Percentiles rank a stretch among this genome's conserved stretches.
phyloP scores from a whole-genome alignment of 306 rosid species.

The Vicia sativa region DNA sequence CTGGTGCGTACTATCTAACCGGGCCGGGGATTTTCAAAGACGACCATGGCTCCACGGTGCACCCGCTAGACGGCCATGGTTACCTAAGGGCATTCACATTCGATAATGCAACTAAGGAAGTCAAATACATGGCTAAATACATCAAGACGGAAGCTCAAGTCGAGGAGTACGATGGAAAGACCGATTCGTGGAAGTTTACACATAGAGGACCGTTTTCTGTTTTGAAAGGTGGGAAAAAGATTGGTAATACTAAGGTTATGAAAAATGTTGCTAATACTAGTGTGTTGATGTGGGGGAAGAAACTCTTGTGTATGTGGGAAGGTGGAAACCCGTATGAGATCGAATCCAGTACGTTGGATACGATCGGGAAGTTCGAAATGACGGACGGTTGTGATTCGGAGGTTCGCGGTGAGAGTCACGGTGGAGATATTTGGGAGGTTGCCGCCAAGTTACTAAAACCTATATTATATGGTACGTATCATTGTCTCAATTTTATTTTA shows the following conservation, averaged over 20 bases:
- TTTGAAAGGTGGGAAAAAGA: constrained; percentile 72
- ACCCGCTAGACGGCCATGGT: constrained; percentile 90
- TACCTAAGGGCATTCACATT: constrained; percentile 74
- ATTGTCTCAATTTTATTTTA: neutral
- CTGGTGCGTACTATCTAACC: constrained; percentile 75
- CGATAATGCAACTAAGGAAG: constrained; percentile 41
- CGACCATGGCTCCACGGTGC: constrained; percentile 93
- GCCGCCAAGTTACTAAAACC: constrained; percentile 78
- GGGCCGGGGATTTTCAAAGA: constrained; percentile 85
- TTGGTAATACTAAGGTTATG: constrained; percentile 97
- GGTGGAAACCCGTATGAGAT: constrained; percentile 95
- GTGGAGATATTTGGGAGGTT: constrained; percentile 56
- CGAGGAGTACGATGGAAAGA: constrained; percentile 70
- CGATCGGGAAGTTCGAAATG: constrained; percentile 55
- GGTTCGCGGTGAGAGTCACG: neutral
- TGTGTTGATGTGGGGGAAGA: constrained; percentile 74
- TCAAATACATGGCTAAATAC: constrained; percentile 81
- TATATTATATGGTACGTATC: constrained; percentile 65
- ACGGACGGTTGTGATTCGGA: constrained; percentile 42
- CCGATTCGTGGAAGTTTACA: constrained; percentile 69
- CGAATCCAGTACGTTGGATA: constrained; percentile 60
- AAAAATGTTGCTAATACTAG: constrained; percentile 97
- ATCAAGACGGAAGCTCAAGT: constrained; percentile 76
- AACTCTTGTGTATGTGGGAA: constrained; percentile 86
- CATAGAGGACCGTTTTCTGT: constrained; percentile 93